Evolutionary conservation across 257 asterid species (phyloP).

Genomic region (Verbena officinalis): DNA sequence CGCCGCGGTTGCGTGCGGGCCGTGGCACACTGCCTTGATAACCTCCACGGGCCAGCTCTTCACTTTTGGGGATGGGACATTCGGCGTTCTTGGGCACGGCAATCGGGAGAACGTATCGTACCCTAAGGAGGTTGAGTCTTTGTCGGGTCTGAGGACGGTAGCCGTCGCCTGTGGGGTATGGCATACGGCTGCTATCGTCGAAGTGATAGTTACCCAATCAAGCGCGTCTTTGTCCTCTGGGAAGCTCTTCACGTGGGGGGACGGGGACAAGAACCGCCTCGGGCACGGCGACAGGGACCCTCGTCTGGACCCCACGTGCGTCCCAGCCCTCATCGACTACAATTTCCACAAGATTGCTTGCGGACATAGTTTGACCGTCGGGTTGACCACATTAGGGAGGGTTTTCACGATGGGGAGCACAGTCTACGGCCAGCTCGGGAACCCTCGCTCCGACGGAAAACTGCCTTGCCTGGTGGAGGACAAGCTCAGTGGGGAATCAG

Average conservation of each 20-base stretch:
- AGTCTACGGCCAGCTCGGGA: slow-evolving; percentile 92
- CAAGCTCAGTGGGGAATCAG: slow-evolving; percentile 64
- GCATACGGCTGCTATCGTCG: slow-evolving; percentile 96
- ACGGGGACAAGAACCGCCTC: slow-evolving; percentile 89
- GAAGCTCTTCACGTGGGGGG: slow-evolving; percentile 96
- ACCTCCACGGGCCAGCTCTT: slow-evolving; percentile 80
- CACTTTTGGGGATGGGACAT: slow-evolving; percentile 91
- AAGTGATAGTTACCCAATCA: slow-evolving; percentile 82
- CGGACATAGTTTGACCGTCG: slow-evolving; percentile 88
- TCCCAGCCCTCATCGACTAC: slow-evolving; percentile 87
- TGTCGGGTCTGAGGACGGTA: slow-evolving; percentile 79
- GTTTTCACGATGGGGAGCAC: slow-evolving; percentile 93
- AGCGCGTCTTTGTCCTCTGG: slow-evolving; percentile 82
- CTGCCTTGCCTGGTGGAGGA: slow-evolving; percentile 75
- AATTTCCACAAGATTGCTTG: slow-evolving; percentile 81
- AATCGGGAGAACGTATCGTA: slow-evolving; percentile 58
- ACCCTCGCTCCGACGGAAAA: slow-evolving; percentile 79
- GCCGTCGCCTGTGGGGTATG: slow-evolving; percentile 97
- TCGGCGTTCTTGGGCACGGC: slow-evolving; percentile 93
- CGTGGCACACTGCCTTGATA: slow-evolving; percentile 92
- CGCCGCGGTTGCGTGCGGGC: slow-evolving; percentile 79
- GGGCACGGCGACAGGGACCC: slow-evolving; percentile 97
- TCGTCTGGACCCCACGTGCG: slow-evolving; percentile 83
- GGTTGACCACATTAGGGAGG: slow-evolving; percentile 76
- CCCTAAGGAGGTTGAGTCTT: slow-evolving; percentile 85